phyloP scores from a whole-genome alignment of 73 alveolate genomes.

The Paramecium biaurelia region DNA sequence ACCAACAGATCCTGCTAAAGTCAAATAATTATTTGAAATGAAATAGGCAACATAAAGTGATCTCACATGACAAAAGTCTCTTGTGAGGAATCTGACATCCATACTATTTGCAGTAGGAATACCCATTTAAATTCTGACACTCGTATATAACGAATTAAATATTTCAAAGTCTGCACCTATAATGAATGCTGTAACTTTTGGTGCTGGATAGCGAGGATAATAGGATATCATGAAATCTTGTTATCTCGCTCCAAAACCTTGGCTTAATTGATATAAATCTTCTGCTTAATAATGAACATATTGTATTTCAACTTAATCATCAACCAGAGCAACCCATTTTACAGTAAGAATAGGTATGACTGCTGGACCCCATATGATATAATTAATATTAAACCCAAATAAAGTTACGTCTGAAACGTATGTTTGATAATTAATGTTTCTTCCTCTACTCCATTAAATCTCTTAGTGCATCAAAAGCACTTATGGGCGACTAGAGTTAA shows the following conservation, averaged over 20 bases:
- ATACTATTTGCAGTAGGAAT: background rate
- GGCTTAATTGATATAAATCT: background rate
- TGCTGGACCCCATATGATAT: slow-evolving; percentile 4
- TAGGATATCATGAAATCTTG: slow-evolving; percentile 3
- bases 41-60: background rate
- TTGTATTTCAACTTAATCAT: background rate
- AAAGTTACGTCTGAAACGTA: background rate
- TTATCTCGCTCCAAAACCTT: slow-evolving; percentile 24
- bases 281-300: slow-evolving; percentile 18
- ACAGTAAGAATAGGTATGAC: background rate
- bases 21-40: background rate
- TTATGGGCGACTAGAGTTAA: background rate
- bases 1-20: slow-evolving; percentile 2
- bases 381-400: slow-evolving; percentile 20
- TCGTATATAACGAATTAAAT: background rate
- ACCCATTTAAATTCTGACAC: background rate
- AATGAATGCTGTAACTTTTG: slow-evolving; percentile 40
- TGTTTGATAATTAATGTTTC: slow-evolving; percentile 15
- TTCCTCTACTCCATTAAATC: slow-evolving; percentile 27
- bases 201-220: slow-evolving; percentile 1
- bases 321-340: slow-evolving; percentile 1
- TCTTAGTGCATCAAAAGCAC: slow-evolving; percentile 30
- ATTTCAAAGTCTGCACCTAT: slow-evolving; percentile 34
- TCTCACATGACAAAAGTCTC: slow-evolving; percentile 16
- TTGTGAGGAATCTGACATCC: slow-evolving; percentile 11